Base-by-base conservation (phyloP, 345 rosid genomes). In the Ceriops tagal region DNA sequence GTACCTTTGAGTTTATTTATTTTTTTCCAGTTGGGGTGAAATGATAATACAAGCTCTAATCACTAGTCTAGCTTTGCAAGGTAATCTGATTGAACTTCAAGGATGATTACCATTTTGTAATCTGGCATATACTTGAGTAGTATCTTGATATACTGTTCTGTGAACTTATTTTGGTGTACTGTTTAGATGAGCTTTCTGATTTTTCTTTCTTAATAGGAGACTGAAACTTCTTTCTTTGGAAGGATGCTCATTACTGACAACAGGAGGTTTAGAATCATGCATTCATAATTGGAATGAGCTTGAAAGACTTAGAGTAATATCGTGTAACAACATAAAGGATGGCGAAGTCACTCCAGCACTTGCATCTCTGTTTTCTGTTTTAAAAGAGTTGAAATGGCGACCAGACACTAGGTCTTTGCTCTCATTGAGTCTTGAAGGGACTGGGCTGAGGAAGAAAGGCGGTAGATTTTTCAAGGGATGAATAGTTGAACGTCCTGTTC, bases 321-420 rank as follows among this genome's bases (percentile, higher is more conserved):
- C 96, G 0, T 84, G 98, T 78, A 92, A 85, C 76, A 84, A 82
- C 55, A 83, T 95, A 60, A 92, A 90, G 81, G 96, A 85, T 63
- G 73, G 74, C 51, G 98, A 88, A 68, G 76, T 87, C 32, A 81
- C 92, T 71, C 89, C 96, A 16, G 90, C 84, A 28, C 83, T 95
- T 10, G 82, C 93, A 32, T 83, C 84, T 30, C 74, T 90, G 63
- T 90, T 92, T 82, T 87, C 89, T 24, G 78, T 46, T 55, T 88
- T 95, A 19, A 88, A 84, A 79, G 99, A 88, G 58, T 76, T 95
- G 81, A 90, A 85, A 77, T 95, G 99, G 99, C 84, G 92, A 68
- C 96, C 99, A 32, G 96, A 95, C 65, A 78, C 89, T 21, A 92
- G 81, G 69, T 87, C 89, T 16, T 91, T 85, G 64, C 87, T 90